Evolutionary conservation across 495 filamentous ascomycete genomes (phyloP), one percentile per base, ranked within the genome.

Genomic region (Xylaria grammica): DNA sequence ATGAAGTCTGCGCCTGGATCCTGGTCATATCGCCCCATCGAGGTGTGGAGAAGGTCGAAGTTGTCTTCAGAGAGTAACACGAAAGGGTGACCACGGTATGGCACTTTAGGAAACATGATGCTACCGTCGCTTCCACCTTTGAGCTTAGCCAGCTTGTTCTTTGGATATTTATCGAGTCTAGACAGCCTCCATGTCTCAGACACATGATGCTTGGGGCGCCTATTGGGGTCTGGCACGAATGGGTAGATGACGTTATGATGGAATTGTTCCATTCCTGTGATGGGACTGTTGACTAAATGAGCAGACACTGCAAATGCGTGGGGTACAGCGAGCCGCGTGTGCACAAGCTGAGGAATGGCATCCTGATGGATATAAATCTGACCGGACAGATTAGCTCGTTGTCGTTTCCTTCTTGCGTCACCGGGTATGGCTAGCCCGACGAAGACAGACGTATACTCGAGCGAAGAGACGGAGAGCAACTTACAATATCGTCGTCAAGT

Each of bases 401-500:
- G 11, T 20, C 45, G 19, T 15, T 49, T 38, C 29, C 15, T 15
- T 0, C 30, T 17, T 53, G 36, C 6, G 22, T n/a, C n/a, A 22
- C 27, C 11, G 24, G 15, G 20, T 51, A 26, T 54, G 36, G 49
- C 45, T 44, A 32, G n/a, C 44, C 27, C 17, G 24, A 13, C 15
- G 19, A 44, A 17, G n/a, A 17, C 17, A 20, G 20, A 63, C 9
- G 11, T 6, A 50, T 15, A 22, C 0, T 22, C 58, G 6, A 20
- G 38, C 24, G 20, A 19, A 11, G 36, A 40, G 11, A 40, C 29
- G 9, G 38, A 17, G 4, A 45, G 48, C 9, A 34, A 70, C 72
- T 75, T 58, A 75, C 78, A 53, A 82, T 76, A 57, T 86, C 84
- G 8, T 85, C 84, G 62, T 86, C 84, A 57, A 87, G 84, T 67